Base-by-base conservation (phyloP, 2,329 filamentous ascomycete species). In the Ascosphaera acerosa region DNA sequence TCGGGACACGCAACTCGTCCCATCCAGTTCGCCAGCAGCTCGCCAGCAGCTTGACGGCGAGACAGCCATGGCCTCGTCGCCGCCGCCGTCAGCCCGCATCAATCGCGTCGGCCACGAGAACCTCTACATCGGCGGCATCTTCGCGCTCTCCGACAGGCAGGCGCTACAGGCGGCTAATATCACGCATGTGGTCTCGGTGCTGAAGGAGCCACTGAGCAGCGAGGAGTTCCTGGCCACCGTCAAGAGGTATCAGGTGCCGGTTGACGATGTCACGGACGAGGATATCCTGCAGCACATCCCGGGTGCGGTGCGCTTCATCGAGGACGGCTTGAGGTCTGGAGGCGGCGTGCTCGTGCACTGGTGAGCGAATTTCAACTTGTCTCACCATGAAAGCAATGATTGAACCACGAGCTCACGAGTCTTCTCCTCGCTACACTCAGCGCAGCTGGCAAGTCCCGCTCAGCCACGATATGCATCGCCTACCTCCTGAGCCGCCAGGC, bases 391-490 rank as follows among this genome's bases (percentile, higher is more conserved):
- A n/a, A n/a, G n/a, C n/a, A n/a, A n/a, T n/a, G n/a, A n/a, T n/a
- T n/a, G n/a, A n/a, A n/a, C n/a, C n/a, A n/a, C n/a, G n/a, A n/a
- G n/a, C n/a, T n/a, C n/a, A n/a, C n/a, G n/a, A n/a, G n/a, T n/a
- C n/a, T n/a, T n/a, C n/a, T n/a, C n/a, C n/a, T n/a, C n/a, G n/a
- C 18, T 30, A 15, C 14, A 27, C 22, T 30, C 54, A 91, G 87
- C 61, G 84, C 81, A 15, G 91, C 91, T 70, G 87, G 87, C 32
- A 90, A 89, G 54, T 92, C 82, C 19, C 76, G 87, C 35, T 94
- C 84, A 30, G 76, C 84, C 40, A 73, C 80, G 18, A 67, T 77
- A 40, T 64, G 78, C 33, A 64, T 89, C 35, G 84, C 87, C 37
- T 94, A 82, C 51, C 59, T 94, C 31, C 73, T 94, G 50, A 59